phyloP scores from a whole-genome alignment of 345 rosid species.

The Linum tenue region DNA sequence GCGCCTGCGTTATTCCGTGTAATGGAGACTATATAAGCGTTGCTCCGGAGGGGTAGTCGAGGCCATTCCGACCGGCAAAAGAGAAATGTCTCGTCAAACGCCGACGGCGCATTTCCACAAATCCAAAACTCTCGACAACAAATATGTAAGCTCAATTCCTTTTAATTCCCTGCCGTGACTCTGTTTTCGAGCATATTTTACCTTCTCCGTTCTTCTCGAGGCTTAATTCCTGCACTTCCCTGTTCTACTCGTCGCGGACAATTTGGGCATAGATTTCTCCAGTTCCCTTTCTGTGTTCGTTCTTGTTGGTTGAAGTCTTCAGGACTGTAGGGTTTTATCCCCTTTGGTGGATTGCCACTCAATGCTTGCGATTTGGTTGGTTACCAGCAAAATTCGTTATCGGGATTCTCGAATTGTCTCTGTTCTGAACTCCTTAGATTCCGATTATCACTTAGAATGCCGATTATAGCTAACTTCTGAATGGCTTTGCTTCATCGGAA shows the following conservation, averaged over 20 bases:
- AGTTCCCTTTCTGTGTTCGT: background rate
- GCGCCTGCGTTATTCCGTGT: background rate
- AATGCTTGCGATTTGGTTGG: background rate
- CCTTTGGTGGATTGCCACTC: background rate
- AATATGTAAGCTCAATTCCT: conserved; percentile 44
- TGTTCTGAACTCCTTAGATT: background rate
- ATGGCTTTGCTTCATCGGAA: background rate
- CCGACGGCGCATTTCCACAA: conserved; percentile 61
- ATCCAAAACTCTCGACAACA: conserved; percentile 85
- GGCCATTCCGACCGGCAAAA: conserved; percentile 1
- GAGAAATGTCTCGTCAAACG: conserved; percentile 41
- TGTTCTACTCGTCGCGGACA: background rate
- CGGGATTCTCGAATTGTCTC: too few relatives aligned
- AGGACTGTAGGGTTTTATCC: too few relatives aligned
- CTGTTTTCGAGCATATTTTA: background rate
- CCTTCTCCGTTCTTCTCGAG: too few relatives aligned
- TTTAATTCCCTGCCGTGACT: background rate
- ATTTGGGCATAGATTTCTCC: background rate
- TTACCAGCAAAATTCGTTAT: background rate
- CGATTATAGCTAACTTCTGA: background rate
- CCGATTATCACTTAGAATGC: background rate
- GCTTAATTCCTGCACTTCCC: background rate
- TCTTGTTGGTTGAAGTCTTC: background rate
- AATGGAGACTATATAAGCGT: conserved; percentile 11
- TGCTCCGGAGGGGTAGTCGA: background rate